Conservation (phyloP, 306 rosid species). For the Castanospermum australe region DNA sequence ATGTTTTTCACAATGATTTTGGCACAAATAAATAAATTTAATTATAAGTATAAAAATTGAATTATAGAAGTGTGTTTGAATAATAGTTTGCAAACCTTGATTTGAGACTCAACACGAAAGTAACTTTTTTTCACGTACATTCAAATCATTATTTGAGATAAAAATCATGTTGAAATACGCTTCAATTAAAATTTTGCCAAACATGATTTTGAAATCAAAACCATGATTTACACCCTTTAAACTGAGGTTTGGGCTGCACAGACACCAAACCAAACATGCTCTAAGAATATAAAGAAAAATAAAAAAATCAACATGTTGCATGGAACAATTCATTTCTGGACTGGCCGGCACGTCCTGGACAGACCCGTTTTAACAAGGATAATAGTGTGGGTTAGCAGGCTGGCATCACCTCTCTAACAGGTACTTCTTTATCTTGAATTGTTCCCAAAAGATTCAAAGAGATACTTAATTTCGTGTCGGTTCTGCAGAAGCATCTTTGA, state of each 20-base stretch:
- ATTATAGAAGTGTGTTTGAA: no score
- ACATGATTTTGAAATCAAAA: no score
- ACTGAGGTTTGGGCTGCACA: no score
- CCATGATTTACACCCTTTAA: no score
- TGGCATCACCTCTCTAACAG: slow-evolving; percentile 1
- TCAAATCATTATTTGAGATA: no score
- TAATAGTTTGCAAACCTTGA: no score
- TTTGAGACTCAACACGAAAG: no score
- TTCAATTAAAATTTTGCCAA: no score
- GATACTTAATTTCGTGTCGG: slow-evolving; percentile 41
- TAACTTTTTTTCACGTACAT: no score
- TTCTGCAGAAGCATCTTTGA: slow-evolving; percentile 33
- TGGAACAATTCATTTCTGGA: not conserved
- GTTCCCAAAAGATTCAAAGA: not conserved
- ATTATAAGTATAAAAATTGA: not conserved
- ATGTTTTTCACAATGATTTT: not conserved
- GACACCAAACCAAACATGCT: no score
- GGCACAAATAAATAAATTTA: not conserved
- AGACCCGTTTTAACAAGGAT: not conserved
- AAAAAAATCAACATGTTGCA: not conserved
- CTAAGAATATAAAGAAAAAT: not conserved
- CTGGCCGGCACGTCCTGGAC: slow-evolving; percentile 10
- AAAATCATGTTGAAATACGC: no score
- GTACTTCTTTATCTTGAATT: not conserved
- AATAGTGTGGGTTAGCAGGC: slow-evolving; percentile 24